phyloP scores from a whole-genome alignment of 495 filamentous ascomycete genomes.

The Pyrenula aspistea region DNA sequence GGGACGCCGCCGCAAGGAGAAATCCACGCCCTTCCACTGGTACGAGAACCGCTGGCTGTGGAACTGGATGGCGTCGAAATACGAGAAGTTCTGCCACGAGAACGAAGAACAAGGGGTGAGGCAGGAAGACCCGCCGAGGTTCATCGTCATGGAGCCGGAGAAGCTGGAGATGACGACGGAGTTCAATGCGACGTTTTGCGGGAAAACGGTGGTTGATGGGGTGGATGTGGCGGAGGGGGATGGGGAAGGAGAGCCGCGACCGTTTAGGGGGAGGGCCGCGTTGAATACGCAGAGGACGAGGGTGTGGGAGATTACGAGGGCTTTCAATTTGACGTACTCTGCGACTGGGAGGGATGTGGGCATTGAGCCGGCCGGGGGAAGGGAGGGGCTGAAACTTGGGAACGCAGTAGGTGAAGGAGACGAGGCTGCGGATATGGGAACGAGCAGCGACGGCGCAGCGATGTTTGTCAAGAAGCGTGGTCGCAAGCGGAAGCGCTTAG shows the following conservation, averaged over 20 bases:
- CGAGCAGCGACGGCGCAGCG: too few species aligned
- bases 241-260: not conserved
- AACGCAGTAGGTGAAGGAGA: too few species aligned
- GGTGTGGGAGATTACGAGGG: not conserved
- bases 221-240: not conserved
- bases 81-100: not conserved
- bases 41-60: not conserved
- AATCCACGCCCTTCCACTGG: not conserved
- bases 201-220: not conserved
- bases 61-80: not conserved
- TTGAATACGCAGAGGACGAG: not conserved
- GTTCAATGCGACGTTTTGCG: not conserved
- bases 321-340: not conserved
- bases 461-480: too few species aligned
- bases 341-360: not conserved
- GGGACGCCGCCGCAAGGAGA: not conserved
- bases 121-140: not conserved
- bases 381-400: too few species aligned
- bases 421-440: too few species aligned
- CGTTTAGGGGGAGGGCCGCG: not conserved
- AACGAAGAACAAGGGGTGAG: not conserved
- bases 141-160: not conserved
- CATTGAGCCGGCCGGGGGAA: not conserved
- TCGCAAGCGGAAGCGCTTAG: too few species aligned
- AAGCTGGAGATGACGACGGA: not conserved